Percentiles rank a stretch among this genome's conserved stretches.
These are phyloP conservation scores for Sanghuangporus weigelae DNA, from an alignment of 1,284 basidiomycete genomes.

Conservation along the genomic window DNA sequence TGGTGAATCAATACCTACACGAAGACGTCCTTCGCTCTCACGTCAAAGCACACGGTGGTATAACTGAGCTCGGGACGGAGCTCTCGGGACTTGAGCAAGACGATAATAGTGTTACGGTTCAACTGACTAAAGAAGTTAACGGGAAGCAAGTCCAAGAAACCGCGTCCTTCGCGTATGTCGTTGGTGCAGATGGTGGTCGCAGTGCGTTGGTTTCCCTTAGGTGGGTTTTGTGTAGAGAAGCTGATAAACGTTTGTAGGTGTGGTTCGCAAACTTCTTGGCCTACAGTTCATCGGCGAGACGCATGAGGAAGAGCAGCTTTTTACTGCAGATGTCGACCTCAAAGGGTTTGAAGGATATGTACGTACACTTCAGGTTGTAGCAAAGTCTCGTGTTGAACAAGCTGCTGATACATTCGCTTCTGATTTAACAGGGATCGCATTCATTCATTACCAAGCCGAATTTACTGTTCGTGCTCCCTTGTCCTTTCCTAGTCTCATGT, in stretches of 20 bases:
- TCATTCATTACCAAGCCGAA: not conserved
- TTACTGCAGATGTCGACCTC: conserved; percentile 2
- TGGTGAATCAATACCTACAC: conserved; percentile 10
- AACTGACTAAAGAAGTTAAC: not conserved
- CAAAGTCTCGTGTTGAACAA: not conserved
- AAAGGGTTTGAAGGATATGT: conserved; percentile 17
- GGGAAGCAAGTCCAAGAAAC: conserved; percentile 1
- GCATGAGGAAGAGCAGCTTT: conserved; percentile 22
- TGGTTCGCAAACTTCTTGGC: conserved; percentile 34
- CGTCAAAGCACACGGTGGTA: conserved; percentile 11
- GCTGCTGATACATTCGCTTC: no score
- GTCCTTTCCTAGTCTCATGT: not conserved
- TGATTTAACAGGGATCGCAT: not conserved
- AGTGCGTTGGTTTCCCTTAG: conserved; percentile 21
- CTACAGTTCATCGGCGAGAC: conserved; percentile 43
- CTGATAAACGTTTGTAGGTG: conserved; percentile 19
- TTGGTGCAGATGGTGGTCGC: conserved; percentile 36
- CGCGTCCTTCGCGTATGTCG: conserved; percentile 19
- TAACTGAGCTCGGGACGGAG: conserved; percentile 14
- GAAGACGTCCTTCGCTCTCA: conserved; percentile 14
- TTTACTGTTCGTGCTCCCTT: not conserved
- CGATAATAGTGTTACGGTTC: conserved; percentile 11
- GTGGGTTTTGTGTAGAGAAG: not conserved
- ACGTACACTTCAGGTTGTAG: not conserved
- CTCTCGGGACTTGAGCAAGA: conserved; percentile 14